Conservation (phyloP, 164 flowering plant species). For the Vitis cinerea region DNA sequence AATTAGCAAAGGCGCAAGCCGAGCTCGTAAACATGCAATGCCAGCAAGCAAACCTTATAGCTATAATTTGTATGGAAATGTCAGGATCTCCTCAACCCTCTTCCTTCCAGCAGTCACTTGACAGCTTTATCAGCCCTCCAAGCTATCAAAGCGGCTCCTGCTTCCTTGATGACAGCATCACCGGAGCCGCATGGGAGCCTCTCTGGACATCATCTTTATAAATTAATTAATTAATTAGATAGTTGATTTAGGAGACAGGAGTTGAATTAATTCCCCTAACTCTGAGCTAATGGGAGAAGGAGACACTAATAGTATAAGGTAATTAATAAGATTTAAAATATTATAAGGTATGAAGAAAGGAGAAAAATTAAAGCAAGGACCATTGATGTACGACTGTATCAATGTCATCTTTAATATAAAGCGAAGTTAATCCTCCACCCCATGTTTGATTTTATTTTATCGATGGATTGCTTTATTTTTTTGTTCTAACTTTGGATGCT, state of each 20-base stretch:
- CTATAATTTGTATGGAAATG: constrained; percentile 41
- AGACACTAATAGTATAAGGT: too few species aligned
- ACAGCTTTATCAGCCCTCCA: constrained; percentile 16
- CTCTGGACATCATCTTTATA: constrained; percentile 29
- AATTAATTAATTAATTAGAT: too few species aligned
- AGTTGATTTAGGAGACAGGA: not conserved
- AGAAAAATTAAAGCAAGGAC: too few species aligned
- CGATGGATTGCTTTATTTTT: too few species aligned
- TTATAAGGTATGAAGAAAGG: too few species aligned
- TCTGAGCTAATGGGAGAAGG: not conserved
- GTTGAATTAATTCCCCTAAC: not conserved
- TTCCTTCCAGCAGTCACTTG: constrained; percentile 13
- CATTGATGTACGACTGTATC: too few species aligned
- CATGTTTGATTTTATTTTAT: too few species aligned
- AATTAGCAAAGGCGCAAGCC: constrained; percentile 55
- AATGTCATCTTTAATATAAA: too few species aligned
- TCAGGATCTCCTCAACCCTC: constrained; percentile 16
- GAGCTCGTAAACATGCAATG: constrained; percentile 42
- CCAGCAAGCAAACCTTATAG: constrained; percentile 40
- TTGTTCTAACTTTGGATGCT: too few species aligned
- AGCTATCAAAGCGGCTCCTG: constrained; percentile 11
- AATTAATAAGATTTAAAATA: too few species aligned
- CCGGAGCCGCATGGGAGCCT: constrained; percentile 38
- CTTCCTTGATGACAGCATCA: constrained; percentile 30
- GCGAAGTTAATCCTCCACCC: too few species aligned